A percentile compares a stretch with the other conserved stretches of the same genome.
phyloP scores from a whole-genome alignment of 495 filamentous ascomycete genomes.

The Aspergillus carlsbadensis region DNA sequence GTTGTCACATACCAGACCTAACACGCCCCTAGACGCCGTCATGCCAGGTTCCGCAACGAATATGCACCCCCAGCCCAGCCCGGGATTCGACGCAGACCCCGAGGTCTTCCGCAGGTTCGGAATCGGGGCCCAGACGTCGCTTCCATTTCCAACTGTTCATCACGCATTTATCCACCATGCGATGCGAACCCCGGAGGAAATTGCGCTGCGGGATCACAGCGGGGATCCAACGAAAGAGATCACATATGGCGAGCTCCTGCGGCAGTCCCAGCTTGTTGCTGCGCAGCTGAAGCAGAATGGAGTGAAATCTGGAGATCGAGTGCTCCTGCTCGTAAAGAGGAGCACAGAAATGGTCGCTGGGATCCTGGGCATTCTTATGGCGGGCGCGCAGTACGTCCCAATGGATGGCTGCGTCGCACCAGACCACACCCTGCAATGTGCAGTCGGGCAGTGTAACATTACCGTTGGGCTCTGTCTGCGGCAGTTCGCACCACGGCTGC shows the following conservation, averaged over 20 bases:
- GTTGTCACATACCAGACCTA: too few relatives aligned
- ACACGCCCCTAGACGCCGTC: too few relatives aligned
- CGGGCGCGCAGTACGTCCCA: slow-evolving; percentile 11
- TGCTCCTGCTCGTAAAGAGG: slow-evolving; percentile 2
- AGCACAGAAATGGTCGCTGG: slow-evolving; percentile 10
- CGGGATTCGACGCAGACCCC: neutral
- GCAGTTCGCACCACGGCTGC: neutral
- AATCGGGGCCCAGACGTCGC: neutral
- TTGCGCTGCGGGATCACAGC: slow-evolving; percentile 3
- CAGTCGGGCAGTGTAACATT: slow-evolving; percentile 1
- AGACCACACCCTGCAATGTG: slow-evolving; percentile 4
- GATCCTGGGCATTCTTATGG: slow-evolving; percentile 7
- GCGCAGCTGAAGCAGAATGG: neutral
- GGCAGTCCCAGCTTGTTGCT: slow-evolving; percentile 5
- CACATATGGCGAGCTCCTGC: slow-evolving; percentile 6
- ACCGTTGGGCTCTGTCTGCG: slow-evolving; percentile 2
- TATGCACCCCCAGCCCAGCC: neutral
- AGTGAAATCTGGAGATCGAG: neutral
- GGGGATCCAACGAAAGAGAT: neutral
- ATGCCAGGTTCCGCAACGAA: neutral
- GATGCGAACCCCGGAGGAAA: neutral
- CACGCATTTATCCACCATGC: slow-evolving; percentile 11
- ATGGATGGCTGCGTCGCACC: slow-evolving; percentile 7
- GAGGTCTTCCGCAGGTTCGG: slow-evolving; percentile 5
- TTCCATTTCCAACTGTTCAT: slow-evolving; percentile 9